Evolutionary conservation across 2,329 filamentous ascomycete genomes (phyloP).

Genomic region (Fusarium staphyleae): DNA sequence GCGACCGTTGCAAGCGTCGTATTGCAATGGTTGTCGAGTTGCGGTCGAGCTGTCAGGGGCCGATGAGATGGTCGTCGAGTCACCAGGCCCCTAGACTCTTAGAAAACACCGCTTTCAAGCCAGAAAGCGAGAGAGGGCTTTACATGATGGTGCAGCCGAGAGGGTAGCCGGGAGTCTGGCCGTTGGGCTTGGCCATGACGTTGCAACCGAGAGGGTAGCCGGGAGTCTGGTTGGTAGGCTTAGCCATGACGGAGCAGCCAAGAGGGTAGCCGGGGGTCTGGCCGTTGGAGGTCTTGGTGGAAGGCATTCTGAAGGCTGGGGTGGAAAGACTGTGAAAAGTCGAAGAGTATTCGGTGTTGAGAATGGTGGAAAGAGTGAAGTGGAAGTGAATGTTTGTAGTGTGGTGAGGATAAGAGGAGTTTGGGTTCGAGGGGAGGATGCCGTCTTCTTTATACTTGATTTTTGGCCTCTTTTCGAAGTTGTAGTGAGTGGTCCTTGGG

Average conservation of each 20-base stretch:
- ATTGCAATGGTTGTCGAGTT: neutral
- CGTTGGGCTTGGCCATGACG: conserved; percentile 43
- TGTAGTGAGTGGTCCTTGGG: neutral
- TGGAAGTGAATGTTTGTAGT: conserved; percentile 29
- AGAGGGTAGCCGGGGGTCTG: conserved; percentile 40
- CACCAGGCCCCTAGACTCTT: neutral
- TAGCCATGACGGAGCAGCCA: conserved; percentile 43
- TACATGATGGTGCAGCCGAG: conserved; percentile 48
- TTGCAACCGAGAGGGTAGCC: conserved; percentile 41
- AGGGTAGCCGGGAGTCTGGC: conserved; percentile 35
- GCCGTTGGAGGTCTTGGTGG: conserved; percentile 39
- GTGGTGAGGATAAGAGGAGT: conserved; percentile 14
- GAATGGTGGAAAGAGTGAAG: conserved; percentile 38
- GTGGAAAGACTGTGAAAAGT: conserved; percentile 39
- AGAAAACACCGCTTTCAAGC: conserved; percentile 5
- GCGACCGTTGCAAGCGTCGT: neutral
- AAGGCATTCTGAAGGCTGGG: conserved; percentile 45
- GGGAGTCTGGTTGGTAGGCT: conserved; percentile 37
- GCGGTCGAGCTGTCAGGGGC: neutral
- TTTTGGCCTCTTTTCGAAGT: neutral
- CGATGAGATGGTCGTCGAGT: neutral
- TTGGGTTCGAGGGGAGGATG: neutral
- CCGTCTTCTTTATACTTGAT: conserved; percentile 32
- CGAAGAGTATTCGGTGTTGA: conserved; percentile 36
- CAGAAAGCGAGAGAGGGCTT: conserved; percentile 16